A percentile compares a stretch with the other conserved stretches of the same genome.
phyloP scores from a whole-genome alignment of 1,284 basidiomycete species.

The Fomitiporia mediterranea region DNA sequence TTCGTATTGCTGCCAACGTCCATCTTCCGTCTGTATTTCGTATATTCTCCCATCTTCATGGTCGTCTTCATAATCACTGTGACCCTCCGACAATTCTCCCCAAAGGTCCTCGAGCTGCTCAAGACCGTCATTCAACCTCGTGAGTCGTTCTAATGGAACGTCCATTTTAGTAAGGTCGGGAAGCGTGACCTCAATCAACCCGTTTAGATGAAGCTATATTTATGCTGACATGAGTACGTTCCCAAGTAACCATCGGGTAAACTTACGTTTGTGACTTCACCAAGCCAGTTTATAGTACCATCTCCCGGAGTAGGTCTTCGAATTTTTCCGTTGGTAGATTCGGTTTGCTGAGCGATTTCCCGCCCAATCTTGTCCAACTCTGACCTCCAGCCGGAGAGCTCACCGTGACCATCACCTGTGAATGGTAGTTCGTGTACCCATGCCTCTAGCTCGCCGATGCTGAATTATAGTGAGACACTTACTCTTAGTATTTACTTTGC shows the following conservation, averaged over 20 bases:
- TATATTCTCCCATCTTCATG: slow-evolving; percentile 30
- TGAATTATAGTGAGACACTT: slow-evolving; percentile 21
- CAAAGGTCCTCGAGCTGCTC: slow-evolving; percentile 75
- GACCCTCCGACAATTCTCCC: slow-evolving; percentile 41
- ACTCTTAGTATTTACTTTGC: background rate
- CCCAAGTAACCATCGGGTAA: slow-evolving; percentile 13
- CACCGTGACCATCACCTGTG: slow-evolving; percentile 41
- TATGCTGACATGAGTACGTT: background rate
- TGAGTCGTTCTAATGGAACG: slow-evolving; percentile 62
- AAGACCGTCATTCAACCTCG: slow-evolving; percentile 66
- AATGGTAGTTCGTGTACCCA: slow-evolving; percentile 64
- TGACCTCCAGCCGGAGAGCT: slow-evolving; percentile 61
- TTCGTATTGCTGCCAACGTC: slow-evolving; percentile 26
- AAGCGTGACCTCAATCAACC: slow-evolving; percentile 61
- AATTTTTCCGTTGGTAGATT: slow-evolving; percentile 41
- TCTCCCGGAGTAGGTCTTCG: slow-evolving; percentile 41
- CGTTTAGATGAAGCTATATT: slow-evolving; percentile 61
- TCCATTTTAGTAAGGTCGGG: slow-evolving; percentile 44
- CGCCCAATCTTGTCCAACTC: slow-evolving; percentile 62
- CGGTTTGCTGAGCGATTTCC: slow-evolving; percentile 46
- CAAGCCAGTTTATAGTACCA: slow-evolving; percentile 59
- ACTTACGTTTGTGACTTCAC: slow-evolving; percentile 72
- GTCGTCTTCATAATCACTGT: slow-evolving; percentile 24
- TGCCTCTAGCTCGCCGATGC: slow-evolving; percentile 73
- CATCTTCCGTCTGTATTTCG: slow-evolving; percentile 22